These are phyloP conservation scores for Fraxinus xanthoxyloides DNA, from an alignment of 305 asterid genomes.

Conservation along the genomic window DNA sequence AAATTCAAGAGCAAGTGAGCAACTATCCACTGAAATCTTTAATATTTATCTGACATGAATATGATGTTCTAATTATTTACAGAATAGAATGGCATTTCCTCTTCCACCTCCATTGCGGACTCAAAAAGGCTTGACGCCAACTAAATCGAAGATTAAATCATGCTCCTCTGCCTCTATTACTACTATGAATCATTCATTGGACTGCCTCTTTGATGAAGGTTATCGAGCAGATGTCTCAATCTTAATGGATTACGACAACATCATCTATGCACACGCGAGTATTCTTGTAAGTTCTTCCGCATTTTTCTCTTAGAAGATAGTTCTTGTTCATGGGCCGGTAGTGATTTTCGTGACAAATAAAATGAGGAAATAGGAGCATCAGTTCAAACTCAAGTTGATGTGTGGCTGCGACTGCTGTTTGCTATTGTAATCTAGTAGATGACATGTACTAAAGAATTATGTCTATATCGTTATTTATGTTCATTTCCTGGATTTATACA, in stretches of 20 bases:
- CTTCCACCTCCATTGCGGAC: constrained; percentile 67
- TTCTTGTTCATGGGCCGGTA: neutral
- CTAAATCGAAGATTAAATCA: constrained; percentile 27
- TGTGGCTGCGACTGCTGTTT: neutral
- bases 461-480: neutral
- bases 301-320: neutral
- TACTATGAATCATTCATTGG: constrained; percentile 40
- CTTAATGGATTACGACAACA: constrained; percentile 43
- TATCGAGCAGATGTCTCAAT: constrained; percentile 76
- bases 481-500: constrained; percentile 5
- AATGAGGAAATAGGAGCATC: neutral
- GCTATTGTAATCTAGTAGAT: neutral
- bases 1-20: neutral
- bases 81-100: constrained; percentile 32
- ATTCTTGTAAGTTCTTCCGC: constrained; percentile 55
- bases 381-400: neutral
- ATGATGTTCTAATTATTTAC: neutral
- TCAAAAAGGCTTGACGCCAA: constrained; percentile 16
- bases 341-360: neutral
- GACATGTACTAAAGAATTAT: neutral
- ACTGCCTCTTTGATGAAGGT: constrained; percentile 73
- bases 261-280: constrained; percentile 65
- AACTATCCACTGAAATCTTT: neutral
- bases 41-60: neutral
- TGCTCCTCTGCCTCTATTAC: constrained; percentile 28